A percentile compares a stretch with the other conserved stretches of the same genome.
phyloP scores from a whole-genome alignment of 106 monocot species.

The Dendrobium nobile region DNA sequence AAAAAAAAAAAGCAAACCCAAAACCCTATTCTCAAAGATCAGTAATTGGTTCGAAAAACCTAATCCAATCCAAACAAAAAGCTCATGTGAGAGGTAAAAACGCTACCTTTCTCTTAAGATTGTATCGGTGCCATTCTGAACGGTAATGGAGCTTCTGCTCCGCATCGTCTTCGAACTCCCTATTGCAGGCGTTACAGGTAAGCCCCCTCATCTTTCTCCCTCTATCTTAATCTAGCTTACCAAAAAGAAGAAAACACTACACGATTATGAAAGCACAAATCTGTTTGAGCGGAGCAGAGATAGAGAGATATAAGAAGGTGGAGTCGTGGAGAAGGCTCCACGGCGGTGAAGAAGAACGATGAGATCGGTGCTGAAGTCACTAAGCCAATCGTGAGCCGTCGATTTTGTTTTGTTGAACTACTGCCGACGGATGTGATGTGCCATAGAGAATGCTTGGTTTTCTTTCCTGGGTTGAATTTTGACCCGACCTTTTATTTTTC shows the following conservation, averaged over 20 bases:
- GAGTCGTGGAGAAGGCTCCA: neutral
- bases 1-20: neutral
- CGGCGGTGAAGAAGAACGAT: neutral
- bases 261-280: neutral
- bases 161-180: conserved; percentile 60
- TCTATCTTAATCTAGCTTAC: neutral
- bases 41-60: neutral
- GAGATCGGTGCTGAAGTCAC: too few species aligned
- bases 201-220: conserved; percentile 40
- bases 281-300: neutral
- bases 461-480: too few species aligned
- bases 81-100: neutral
- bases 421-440: too few species aligned
- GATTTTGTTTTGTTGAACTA: too few species aligned
- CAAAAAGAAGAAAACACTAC: neutral
- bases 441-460: too few species aligned
- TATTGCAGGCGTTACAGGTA: conserved; percentile 87
- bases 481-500: too few species aligned
- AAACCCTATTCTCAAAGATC: neutral
- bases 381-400: too few species aligned
- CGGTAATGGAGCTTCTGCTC: conserved; percentile 75
- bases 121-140: conserved; percentile 97
- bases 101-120: conserved; percentile 91
- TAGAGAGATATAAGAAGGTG: too few species aligned
- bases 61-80: neutral